These are phyloP conservation scores for Kazachstania viticola DNA, from an alignment of 805 yeast species.

Conservation along the genomic window DNA sequence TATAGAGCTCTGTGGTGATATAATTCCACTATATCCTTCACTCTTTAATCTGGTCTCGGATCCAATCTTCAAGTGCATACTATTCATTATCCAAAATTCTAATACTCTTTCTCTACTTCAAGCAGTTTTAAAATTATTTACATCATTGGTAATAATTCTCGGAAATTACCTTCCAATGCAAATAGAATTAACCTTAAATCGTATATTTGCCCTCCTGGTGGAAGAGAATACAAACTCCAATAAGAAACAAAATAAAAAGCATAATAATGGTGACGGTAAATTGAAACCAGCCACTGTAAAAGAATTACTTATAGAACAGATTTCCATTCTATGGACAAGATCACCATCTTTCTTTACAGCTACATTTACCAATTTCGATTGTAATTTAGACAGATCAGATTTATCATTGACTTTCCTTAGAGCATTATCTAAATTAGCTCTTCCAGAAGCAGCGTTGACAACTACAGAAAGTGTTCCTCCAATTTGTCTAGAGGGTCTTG, in stretches of 20 bases:
- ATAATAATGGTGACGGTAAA: slow-evolving; percentile 5
- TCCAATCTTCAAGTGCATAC: slow-evolving; percentile 72
- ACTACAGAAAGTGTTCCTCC: slow-evolving; percentile 89
- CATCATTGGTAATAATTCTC: slow-evolving; percentile 57
- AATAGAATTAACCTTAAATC: slow-evolving; percentile 57
- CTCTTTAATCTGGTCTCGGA: slow-evolving; percentile 62
- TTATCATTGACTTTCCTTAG: slow-evolving; percentile 56
- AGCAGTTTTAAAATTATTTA: slow-evolving; percentile 63
- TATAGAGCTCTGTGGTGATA: slow-evolving; percentile 67
- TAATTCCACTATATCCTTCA: slow-evolving; percentile 48
- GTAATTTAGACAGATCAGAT: slow-evolving; percentile 80
- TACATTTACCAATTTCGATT: slow-evolving; percentile 75
- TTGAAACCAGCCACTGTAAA: slow-evolving; percentile 38
- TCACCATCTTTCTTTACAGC: slow-evolving; percentile 67
- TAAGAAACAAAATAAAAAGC: slow-evolving; percentile 6
- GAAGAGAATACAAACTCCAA: slow-evolving; percentile 7
- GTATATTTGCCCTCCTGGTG: slow-evolving; percentile 49
- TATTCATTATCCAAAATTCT: slow-evolving; percentile 60
- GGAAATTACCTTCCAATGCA: slow-evolving; percentile 64
- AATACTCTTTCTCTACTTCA: slow-evolving; percentile 66
- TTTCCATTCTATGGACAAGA: slow-evolving; percentile 73
- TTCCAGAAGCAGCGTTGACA: slow-evolving; percentile 71
- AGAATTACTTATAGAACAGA: slow-evolving; percentile 74
- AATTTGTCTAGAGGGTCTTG: slow-evolving; percentile 77
- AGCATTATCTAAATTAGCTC: slow-evolving; percentile 61